Evolutionary conservation across 768 basidiomycete species (phyloP).

Genomic region (Megacollybia marginata): DNA sequence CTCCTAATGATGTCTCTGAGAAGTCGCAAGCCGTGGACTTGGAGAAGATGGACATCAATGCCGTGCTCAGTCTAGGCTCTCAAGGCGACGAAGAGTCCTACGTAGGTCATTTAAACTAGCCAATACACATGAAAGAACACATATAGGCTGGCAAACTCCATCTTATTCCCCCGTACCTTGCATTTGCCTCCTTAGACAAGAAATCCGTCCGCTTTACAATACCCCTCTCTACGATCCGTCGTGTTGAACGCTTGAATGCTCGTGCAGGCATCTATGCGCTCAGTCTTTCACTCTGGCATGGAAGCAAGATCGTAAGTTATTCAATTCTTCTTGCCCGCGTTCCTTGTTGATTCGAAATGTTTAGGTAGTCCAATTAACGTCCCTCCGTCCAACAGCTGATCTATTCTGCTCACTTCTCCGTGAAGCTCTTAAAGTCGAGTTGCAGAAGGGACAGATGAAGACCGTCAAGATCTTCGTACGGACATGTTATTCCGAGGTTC

Average conservation of each 20-base stretch:
- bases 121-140: background rate
- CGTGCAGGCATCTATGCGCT: conserved; percentile 95
- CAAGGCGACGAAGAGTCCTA: conserved; percentile 88
- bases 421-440: conserved; percentile 81
- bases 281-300: conserved; percentile 89
- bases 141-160: conserved; percentile 82
- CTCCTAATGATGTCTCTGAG: conserved; percentile 21
- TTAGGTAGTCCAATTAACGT: conserved; percentile 90
- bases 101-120: conserved; percentile 44
- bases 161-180: conserved; percentile 82
- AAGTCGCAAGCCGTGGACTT: conserved; percentile 7
- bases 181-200: conserved; percentile 85
- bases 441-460: conserved; percentile 92
- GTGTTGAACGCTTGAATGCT: conserved; percentile 91
- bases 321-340: background rate
- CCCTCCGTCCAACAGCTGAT: conserved; percentile 88
- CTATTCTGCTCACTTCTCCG: conserved; percentile 86
- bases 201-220: conserved; percentile 89
- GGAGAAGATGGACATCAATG: conserved; percentile 83
- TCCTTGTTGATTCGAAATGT: background rate
- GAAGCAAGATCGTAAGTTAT: conserved; percentile 77
- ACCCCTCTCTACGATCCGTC: conserved; percentile 84
- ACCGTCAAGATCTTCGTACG: conserved; percentile 82
- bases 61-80: conserved; percentile 72
- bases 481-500: conserved; percentile 91